Conservation (phyloP, 2,329 filamentous ascomycete genomes). For the Phialemoniopsis sp. region DNA sequence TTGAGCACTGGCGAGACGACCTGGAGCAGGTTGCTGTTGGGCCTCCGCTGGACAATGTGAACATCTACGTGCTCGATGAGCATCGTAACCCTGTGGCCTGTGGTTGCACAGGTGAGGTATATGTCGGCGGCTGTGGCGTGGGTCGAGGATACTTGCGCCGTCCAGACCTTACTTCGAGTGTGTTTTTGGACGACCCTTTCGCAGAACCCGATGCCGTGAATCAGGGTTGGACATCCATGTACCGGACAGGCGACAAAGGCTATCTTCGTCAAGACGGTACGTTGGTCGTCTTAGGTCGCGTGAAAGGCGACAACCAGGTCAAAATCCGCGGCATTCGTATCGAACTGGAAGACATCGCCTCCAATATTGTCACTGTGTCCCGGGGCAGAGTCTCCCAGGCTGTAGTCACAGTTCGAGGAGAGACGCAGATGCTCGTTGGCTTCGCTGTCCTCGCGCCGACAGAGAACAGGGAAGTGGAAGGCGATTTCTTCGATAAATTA, state of each 20-base stretch:
- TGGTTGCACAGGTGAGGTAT: neutral
- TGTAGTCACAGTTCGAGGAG: neutral
- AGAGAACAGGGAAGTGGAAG: neutral
- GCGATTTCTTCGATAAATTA: neutral
- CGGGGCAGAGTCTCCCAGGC: neutral
- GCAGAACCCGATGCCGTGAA: neutral
- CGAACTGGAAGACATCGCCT: neutral
- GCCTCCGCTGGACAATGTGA: neutral
- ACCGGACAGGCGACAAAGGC: constrained; percentile 1
- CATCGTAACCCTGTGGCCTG: neutral
- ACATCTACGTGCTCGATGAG: neutral
- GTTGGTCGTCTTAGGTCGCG: neutral
- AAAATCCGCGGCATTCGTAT: constrained; percentile 2
- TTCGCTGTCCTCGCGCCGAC: neutral
- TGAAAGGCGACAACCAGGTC: neutral
- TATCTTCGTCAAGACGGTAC: neutral
- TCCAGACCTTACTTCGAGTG: neutral
- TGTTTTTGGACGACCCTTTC: neutral
- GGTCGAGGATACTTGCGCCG: neutral
- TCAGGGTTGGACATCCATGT: neutral
- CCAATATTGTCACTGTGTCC: neutral
- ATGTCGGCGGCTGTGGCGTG: neutral
- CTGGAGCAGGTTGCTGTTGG: neutral
- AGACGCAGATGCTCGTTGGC: neutral
- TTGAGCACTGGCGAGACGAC: neutral